Conservation (phyloP, 1,284 basidiomycete genomes). For the Pulveroboletus sp. region DNA sequence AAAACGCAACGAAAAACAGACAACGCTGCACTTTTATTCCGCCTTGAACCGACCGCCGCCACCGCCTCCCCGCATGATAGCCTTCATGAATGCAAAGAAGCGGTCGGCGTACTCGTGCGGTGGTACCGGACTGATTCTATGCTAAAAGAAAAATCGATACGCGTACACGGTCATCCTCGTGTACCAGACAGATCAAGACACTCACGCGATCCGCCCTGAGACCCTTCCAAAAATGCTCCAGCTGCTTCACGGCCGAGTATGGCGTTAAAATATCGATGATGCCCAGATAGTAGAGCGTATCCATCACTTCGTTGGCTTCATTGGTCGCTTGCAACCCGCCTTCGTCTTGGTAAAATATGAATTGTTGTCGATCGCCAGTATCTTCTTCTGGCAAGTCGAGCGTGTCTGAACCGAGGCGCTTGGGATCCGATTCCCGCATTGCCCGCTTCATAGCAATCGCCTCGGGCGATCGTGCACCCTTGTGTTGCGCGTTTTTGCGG, state of each 20-base stretch:
- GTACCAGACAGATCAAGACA: slow-evolving; percentile 19
- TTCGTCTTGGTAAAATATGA: slow-evolving; percentile 97
- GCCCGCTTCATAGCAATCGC: slow-evolving; percentile 84
- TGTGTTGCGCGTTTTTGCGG: slow-evolving; percentile 58
- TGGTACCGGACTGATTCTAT: slow-evolving; percentile 91
- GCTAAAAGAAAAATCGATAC: slow-evolving; percentile 52
- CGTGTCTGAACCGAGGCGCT: slow-evolving; percentile 61
- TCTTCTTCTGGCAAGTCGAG: slow-evolving; percentile 72
- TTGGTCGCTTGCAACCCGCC: slow-evolving; percentile 91
- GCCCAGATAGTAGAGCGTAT: slow-evolving; percentile 91
- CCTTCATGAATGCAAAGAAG: slow-evolving; percentile 86
- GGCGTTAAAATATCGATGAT: slow-evolving; percentile 95
- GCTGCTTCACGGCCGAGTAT: slow-evolving; percentile 76
- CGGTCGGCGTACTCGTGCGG: slow-evolving; percentile 83
- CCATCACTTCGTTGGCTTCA: slow-evolving; percentile 73
- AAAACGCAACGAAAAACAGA: too few relatives aligned
- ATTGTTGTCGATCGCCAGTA: slow-evolving; percentile 77
- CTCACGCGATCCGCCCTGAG: slow-evolving; percentile 82
- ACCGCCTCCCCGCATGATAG: slow-evolving; percentile 83
- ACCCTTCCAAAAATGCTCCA: slow-evolving; percentile 94
- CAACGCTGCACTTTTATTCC: too few relatives aligned
- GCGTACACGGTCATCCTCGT: slow-evolving; percentile 2
- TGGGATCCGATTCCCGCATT: slow-evolving; percentile 82
- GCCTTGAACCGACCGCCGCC: slow-evolving; percentile 64
- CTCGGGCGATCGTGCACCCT: slow-evolving; percentile 62